Base-by-base conservation (phyloP, 345 rosid genomes). In the Pistacia atlantica region DNA sequence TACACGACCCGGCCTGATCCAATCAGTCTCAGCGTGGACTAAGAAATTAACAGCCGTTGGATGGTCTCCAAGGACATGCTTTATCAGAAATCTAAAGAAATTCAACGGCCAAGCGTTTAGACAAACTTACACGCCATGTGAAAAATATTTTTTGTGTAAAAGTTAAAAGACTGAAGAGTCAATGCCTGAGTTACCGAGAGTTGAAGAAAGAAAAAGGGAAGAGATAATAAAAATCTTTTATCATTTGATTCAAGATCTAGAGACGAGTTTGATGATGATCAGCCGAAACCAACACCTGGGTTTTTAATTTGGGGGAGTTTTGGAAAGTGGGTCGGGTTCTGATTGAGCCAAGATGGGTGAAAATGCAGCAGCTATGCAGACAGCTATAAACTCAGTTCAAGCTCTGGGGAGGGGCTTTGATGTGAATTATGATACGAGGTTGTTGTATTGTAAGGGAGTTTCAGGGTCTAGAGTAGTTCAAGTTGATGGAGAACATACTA, bases 391-490 rank as follows among this genome's bases (percentile, higher is more conserved):
- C 81, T 83, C 93, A 0, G 92, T 88, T 48, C 88, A 87, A 80
- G 93, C 92, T 7, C 72, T 91, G 28, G 96, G 96, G 66, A 86
- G 91, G 72, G 96, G 96, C 3, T 91, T 91, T 58, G 96, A 89
- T 83, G 93, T 86, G 49, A 91, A 89, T 73, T 88, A 76, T 42
- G 96, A 91, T 77, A 87, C 93, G 51, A 88, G 96, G 87, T 76
- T 91, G 82, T 56, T 91, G 80, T 89, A 91, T 33, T 91, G 96
- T 73, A 91, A 91, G 79, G 95, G 95, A 11, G 79, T 74, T n/a
- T 80, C 82, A 0, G 92, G 90, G 67, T 84, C 87, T 55, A 80
- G 88, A 74, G 59, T 91, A 8, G 89, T 91, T 46, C 87, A 88
- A 81, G 79, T 89, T 68, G 93, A 91, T 74, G 88, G 86, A 63